Conservation (phyloP, 306 rosid species). For the Quercus rubra region DNA sequence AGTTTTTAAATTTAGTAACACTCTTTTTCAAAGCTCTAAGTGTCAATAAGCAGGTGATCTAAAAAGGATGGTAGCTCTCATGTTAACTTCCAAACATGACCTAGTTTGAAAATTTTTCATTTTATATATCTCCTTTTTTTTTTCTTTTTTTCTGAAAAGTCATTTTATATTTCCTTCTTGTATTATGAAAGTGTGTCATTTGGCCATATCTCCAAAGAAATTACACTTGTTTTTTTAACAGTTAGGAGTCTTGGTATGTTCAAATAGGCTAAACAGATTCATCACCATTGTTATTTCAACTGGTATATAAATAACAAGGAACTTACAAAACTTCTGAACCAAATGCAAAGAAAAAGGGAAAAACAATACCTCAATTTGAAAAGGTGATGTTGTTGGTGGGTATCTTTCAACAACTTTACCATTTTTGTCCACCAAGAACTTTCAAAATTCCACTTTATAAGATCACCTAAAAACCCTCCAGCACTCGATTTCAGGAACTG, state of each 20-base stretch:
- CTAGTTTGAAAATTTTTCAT: not conserved
- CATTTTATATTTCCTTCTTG: not conserved
- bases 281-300: not conserved
- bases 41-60: not conserved
- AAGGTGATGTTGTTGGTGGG: slow-evolving; percentile 91
- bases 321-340: not conserved
- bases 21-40: not conserved
- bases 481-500: slow-evolving; percentile 88
- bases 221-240: not conserved
- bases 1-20: not conserved
- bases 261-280: not conserved
- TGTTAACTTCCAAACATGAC: not conserved
- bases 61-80: not conserved
- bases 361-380: slow-evolving; percentile 83
- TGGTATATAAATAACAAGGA: not conserved
- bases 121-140: not conserved
- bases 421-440: slow-evolving; percentile 90
- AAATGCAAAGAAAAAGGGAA: not conserved
- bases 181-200: not conserved
- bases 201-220: not conserved
- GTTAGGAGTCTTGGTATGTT: not conserved
- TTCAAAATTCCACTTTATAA: slow-evolving; percentile 96
- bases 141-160: too few species aligned
- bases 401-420: slow-evolving; percentile 94
- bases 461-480: slow-evolving; percentile 85